Conservation (phyloP, 441 rosid species). For the Corymbia calophylla region DNA sequence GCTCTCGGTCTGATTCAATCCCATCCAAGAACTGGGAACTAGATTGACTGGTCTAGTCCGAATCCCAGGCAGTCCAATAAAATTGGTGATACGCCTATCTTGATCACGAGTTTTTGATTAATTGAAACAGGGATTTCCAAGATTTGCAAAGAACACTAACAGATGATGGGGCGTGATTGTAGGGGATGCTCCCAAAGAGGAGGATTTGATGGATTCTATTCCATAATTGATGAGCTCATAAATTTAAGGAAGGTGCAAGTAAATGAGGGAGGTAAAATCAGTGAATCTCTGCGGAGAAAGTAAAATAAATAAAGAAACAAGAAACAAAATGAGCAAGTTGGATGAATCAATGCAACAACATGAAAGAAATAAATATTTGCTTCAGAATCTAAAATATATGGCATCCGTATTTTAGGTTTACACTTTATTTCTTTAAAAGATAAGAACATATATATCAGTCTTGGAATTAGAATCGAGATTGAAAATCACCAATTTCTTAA, state of each 20-base stretch:
- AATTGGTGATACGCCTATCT: neutral
- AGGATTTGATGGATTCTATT: neutral
- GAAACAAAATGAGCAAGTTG: neutral
- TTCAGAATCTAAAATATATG: no score
- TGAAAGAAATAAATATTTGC: neutral
- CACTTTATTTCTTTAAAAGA: neutral
- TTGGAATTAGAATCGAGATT: neutral
- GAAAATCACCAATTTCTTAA: neutral
- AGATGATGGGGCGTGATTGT: neutral
- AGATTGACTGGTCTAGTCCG: neutral
- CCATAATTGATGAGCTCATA: no score
- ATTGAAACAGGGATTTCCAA: neutral
- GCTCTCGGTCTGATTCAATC: neutral
- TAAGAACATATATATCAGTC: neutral
- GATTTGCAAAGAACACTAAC: neutral
- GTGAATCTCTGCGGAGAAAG: neutral
- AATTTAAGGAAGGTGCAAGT: neutral
- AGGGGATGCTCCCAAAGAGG: neutral
- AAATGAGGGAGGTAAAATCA: neutral
- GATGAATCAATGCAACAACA: neutral
- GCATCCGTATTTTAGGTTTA: no score
- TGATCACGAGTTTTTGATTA: no score
- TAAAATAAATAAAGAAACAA: neutral
- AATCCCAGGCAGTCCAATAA: neutral
- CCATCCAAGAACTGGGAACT: neutral